phyloP scores from a whole-genome alignment of 257 asterid genomes.

The Solanum acaule region DNA sequence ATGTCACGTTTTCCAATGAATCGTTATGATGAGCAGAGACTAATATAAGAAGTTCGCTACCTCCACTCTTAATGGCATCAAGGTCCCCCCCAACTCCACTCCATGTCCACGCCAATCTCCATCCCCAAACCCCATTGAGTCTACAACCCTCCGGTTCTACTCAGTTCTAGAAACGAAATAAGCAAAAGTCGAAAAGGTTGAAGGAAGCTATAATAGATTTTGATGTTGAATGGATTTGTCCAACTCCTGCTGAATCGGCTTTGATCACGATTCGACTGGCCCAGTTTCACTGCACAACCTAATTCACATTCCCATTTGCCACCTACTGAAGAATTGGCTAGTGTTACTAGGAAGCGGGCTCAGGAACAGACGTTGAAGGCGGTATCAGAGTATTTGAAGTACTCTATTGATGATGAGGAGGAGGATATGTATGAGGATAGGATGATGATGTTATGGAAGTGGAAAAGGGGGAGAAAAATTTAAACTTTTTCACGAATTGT shows the following conservation, averaged over 20 bases:
- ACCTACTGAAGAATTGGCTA: background rate
- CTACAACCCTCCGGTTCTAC: background rate
- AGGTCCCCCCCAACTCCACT: background rate
- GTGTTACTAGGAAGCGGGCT: background rate
- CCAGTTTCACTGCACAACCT: background rate
- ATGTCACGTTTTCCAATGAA: background rate
- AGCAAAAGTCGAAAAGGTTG: background rate
- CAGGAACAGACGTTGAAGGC: background rate
- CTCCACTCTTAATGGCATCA: background rate
- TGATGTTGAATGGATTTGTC: background rate
- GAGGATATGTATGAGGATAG: background rate
- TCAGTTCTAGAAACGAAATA: background rate
- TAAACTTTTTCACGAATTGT: background rate
- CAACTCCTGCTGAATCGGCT: background rate
- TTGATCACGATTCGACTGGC: background rate
- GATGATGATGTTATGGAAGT: background rate
- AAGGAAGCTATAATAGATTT: background rate
- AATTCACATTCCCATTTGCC: background rate
- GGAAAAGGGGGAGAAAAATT: background rate
- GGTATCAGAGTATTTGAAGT: background rate
- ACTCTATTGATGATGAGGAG: background rate
- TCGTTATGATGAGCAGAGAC: background rate
- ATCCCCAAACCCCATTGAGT: background rate
- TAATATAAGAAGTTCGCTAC: background rate
- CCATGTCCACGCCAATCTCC: background rate